Percentiles rank a stretch among this genome's conserved stretches.
Evolutionary conservation across 2,329 filamentous ascomycete species (phyloP).

Genomic region (Fusarium sororula): DNA sequence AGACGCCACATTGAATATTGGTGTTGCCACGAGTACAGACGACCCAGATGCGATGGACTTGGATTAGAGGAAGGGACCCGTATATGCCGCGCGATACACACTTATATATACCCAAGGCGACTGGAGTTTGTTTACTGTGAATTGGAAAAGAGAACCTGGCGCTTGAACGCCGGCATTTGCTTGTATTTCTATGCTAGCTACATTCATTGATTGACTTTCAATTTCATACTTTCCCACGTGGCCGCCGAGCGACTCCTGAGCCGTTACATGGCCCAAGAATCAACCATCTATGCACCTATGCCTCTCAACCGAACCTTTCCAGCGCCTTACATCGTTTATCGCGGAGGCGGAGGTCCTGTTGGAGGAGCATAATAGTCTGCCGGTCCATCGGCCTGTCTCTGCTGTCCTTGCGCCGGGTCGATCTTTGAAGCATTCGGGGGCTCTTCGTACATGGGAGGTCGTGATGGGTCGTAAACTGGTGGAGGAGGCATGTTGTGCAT

Average conservation of each 20-base stretch:
- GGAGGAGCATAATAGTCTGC: slow-evolving; percentile 52
- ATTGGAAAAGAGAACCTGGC: background rate
- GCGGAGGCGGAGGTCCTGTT: slow-evolving; percentile 55
- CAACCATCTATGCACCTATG: background rate
- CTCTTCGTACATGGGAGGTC: slow-evolving; percentile 64
- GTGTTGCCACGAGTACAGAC: slow-evolving; percentile 21
- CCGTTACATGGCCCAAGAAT: background rate
- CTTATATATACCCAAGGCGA: slow-evolving; percentile 39
- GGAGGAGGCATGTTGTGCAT: slow-evolving; percentile 57
- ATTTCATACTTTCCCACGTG: slow-evolving; percentile 18
- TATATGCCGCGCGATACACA: background rate
- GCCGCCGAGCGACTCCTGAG: slow-evolving; percentile 1
- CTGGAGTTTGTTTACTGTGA: slow-evolving; percentile 34
- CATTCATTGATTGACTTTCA: slow-evolving; percentile 16
- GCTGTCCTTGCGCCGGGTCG: slow-evolving; percentile 58
- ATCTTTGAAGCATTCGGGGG: slow-evolving; percentile 62
- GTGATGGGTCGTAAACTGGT: slow-evolving; percentile 66
- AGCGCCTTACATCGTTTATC: slow-evolving; percentile 9
- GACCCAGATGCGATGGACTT: slow-evolving; percentile 75
- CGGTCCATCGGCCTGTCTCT: slow-evolving; percentile 21
- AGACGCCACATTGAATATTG: slow-evolving; percentile 14
- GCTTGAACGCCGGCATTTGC: slow-evolving; percentile 1
- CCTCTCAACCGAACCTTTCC: background rate
- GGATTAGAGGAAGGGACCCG: slow-evolving; percentile 52
- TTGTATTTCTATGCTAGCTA: slow-evolving; percentile 28